Evolutionary conservation across 176 grass and related monocot genomes (phyloP), one percentile per base, ranked within the genome.

Genomic region (Carex parvula): DNA sequence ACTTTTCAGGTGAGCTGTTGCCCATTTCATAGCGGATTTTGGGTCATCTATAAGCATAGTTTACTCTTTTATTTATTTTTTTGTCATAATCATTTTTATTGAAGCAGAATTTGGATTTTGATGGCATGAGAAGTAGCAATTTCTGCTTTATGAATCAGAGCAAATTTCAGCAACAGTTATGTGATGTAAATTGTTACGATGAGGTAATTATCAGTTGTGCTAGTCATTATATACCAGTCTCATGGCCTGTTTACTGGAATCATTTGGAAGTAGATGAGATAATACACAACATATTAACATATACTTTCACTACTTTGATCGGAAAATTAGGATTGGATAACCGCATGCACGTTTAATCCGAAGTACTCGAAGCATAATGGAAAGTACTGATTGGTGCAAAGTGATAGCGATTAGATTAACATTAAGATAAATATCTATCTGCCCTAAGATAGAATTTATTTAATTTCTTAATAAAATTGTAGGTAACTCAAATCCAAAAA

Each of bases 41-140:
- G 73, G 52, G 52, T 3, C 26, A 20, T 71, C 13, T 54, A 57
- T 78, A 15, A 57, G 57, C 52, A 35, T 78, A 78, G 73, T 33
- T 78, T 18, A 41, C 9, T 52, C 13, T 57, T 29, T 78, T 57
- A 17, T 55, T 62, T 75, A 3, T 56, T 78, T 32, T 78, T 57
- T 78, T 71, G 16, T 44, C 73, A 57, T 56, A 35, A 78, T 57
- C 6, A 33, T 78, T 78, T 56, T 57, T 32, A 16, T 78, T 55
- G 24, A 57, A 78, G 48, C 73, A 78, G 22, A 78, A 78, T 57
- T 78, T 78, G 57, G 73, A 56, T 78, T 26, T 72, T 54, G 39
- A 75, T 78, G 52, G 15, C 26, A 55, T 15, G 70, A 18, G 39
- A 56, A 77, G 17, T 55, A 55, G 46, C 12, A 32, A 48, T 33